Evolutionary conservation across 2,329 filamentous ascomycete species (phyloP), one percentile per base, ranked within the genome.

Genomic region (Cladosporium sp.): DNA sequence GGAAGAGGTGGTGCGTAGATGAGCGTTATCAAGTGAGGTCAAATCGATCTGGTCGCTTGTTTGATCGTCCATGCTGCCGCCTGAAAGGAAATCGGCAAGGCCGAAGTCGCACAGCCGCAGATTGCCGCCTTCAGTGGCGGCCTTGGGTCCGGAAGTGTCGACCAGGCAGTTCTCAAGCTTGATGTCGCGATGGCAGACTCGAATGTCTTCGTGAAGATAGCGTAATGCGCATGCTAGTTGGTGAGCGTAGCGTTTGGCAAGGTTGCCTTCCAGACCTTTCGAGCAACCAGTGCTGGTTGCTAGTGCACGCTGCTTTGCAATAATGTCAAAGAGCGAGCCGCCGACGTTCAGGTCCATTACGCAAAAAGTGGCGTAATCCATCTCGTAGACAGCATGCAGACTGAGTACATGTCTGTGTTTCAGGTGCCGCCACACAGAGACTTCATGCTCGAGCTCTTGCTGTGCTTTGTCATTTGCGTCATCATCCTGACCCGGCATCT

Each of bases 141-240:
- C 77, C 7, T 77, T 68, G 3, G 76, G 72, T 19, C 37, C 47
- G 17, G 79, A 74, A 62, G 81, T 79, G 63, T 87, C 83, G 35
- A 88, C 65, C 2, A 88, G 78, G 62, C 84, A 87, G 62, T 88
- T 88, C 66, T 88, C 85, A 22, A 88, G 78, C 68, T 88, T 88
- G 67, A 88, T 80, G 67, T 88, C 85, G 48, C 85, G 78, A 66
- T 88, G 85, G 22, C 87, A 83, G 24, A 88, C 79, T 25, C 81
- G 79, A 22, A 85, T 82, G 65, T 88, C 85, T 68, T 87, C 82
- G 66, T 88, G 85, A 8, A 88, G 73, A 67, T 88, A 88, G 54
- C 85, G 80, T 44, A 88, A 71, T 3, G 85, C 85, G 35, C 79
- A 82, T 1, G 84, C 84, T 9, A 88, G 74, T 65, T 88, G 84